Conservation (phyloP, 257 asterid species). For the Przewalskia tangutica region DNA sequence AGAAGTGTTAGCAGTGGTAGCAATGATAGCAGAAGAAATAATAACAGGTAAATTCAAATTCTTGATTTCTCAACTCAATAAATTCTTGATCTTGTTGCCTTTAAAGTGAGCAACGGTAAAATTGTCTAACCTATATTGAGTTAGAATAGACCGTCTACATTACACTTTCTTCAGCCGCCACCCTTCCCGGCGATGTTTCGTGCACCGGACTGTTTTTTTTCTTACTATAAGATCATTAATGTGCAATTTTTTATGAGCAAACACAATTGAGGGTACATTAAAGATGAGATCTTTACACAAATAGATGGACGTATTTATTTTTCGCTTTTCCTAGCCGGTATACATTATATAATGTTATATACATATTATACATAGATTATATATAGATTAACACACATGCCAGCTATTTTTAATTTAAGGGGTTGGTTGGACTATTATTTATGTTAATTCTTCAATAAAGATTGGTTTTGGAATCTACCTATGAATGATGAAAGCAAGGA, state of each 20-base stretch:
- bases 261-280: no score
- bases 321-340: no score
- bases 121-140: background rate
- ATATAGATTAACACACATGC: no score
- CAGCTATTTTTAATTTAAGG: no score
- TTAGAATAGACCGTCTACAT: background rate
- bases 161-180: no score
- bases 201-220: background rate
- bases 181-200: no score
- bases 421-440: no score
- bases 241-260: no score
- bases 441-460: background rate
- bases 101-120: background rate
- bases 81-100: background rate
- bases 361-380: no score
- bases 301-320: no score
- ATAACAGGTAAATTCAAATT: background rate
- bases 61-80: background rate
- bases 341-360: no score
- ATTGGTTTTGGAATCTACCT: background rate
- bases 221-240: background rate
- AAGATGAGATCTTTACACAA: no score
- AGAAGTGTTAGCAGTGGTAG: conserved; percentile 9
- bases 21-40: conserved; percentile 17
- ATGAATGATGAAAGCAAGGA: background rate